Evolutionary conservation across 805 yeast genomes (phyloP).

Genomic region (Candida oleophila): DNA sequence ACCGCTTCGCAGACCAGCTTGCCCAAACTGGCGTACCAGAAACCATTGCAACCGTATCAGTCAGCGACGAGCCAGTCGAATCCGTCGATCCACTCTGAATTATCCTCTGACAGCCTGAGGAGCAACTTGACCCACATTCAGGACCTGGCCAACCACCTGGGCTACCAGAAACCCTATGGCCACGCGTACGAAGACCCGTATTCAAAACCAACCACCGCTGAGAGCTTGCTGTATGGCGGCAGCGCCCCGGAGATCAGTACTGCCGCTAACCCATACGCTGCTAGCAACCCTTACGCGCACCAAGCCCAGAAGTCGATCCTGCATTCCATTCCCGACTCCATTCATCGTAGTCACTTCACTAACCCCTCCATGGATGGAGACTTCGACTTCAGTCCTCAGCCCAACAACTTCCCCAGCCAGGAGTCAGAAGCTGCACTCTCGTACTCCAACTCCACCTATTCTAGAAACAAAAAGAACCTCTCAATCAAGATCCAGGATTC

Average conservation of each 20-base stretch:
- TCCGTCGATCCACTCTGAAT: neutral
- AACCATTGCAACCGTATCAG: neutral
- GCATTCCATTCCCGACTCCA: neutral
- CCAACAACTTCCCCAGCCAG: constrained; percentile 9
- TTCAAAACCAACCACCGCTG: neutral
- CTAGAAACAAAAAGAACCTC: constrained; percentile 21
- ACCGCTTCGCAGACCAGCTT: neutral
- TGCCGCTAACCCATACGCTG: neutral
- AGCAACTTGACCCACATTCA: neutral
- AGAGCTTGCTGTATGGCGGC: neutral
- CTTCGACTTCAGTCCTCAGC: neutral
- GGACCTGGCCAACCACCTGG: neutral
- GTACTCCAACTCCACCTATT: neutral
- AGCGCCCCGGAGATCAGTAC: neutral
- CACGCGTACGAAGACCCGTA: neutral
- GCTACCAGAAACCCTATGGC: neutral
- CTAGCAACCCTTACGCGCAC: neutral
- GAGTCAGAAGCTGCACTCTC: constrained; percentile 1
- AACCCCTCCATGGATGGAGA: neutral
- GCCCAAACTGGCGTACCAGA: neutral
- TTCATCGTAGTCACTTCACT: neutral
- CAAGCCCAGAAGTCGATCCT: neutral
- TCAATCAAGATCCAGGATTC: constrained; percentile 12
- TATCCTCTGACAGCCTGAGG: neutral
- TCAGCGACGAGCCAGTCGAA: neutral